A percentile compares a stretch with the other conserved stretches of the same genome.
phyloP scores from a whole-genome alignment of 345 rosid genomes.

The Microthlaspi erraticum region DNA sequence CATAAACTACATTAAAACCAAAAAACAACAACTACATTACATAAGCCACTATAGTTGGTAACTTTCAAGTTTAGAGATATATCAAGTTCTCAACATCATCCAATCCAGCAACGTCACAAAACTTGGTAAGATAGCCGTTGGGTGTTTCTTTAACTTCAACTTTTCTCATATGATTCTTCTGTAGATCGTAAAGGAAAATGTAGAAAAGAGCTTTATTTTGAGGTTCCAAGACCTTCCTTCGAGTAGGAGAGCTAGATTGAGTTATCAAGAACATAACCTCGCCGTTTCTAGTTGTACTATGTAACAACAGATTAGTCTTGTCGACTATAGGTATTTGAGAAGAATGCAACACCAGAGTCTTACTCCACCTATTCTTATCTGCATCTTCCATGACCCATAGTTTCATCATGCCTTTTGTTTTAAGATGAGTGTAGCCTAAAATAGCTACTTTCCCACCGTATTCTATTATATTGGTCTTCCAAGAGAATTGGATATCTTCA shows the following conservation, averaged over 20 bases:
- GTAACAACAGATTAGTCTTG: neutral
- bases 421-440: neutral
- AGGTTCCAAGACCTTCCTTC: too few species aligned
- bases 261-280: neutral
- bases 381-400: slow-evolving; percentile 24
- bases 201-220: neutral
- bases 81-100: slow-evolving; percentile 20
- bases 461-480: neutral
- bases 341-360: slow-evolving; percentile 18
- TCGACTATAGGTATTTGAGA: neutral
- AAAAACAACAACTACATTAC: too few species aligned
- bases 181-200: slow-evolving; percentile 4
- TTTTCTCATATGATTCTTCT: slow-evolving; percentile 4
- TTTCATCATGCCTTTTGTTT: neutral
- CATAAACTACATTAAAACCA: too few species aligned
- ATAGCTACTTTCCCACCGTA: slow-evolving; percentile 6
- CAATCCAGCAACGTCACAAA: neutral
- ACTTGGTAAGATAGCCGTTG: neutral
- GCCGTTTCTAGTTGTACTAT: slow-evolving; percentile 13
- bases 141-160: slow-evolving; percentile 8
- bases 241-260: too few species aligned
- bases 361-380: neutral
- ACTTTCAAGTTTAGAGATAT: neutral
- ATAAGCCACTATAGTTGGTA: too few species aligned
- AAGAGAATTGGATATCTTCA: neutral